Base-by-base conservation (phyloP, 805 yeast species). In the Hanseniaspora thailandica region DNA sequence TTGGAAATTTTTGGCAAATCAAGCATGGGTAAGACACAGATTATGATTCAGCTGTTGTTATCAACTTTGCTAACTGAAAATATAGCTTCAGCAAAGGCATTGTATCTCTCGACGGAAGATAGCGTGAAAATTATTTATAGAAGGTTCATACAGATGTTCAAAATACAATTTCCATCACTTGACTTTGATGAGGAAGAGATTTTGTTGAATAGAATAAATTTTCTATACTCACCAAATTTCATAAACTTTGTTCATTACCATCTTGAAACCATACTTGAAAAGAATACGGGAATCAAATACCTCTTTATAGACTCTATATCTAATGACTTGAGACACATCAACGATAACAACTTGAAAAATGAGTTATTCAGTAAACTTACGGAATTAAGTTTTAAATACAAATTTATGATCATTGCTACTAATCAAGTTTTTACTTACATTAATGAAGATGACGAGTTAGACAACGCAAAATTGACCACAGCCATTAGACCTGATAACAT, bases 1-100 rank as follows among this genome's bases (percentile, higher is more conserved):
- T 34, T 48, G 15, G 52, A 48, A 17, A 40, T 48, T 5, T 48
- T 48, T 41, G 52, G 52, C 2, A 40, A 48, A 41, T 48, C 52
- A 22, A 48, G 52, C n/a, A 40, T 48, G 15, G 52, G 52, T 4
- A 48, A 48, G 28, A 48, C 52, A n/a, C 52, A 48, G 17, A 33
- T 41, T 8, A 48, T 48, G 52, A 48, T 48, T 2, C 52, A 48
- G 17, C 26, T 48, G 17, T 23, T 48, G 20, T 12, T 41, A 15
- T 40, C 52, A 13, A 41, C 47, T n/a, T 35, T 48, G 5, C 12
- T 48, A 22, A 4, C 23, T 5, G 13, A 7, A 9, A 48, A 48
- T 17, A 15, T 48, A 26, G 10, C 17, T 25, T 28, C 20, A 3
- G 52, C 45, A 31, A 38, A 41, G 7, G 22, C 52, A 1, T 33